Conservation (phyloP, 129 eudicot species). For the Tagetes patula region DNA sequence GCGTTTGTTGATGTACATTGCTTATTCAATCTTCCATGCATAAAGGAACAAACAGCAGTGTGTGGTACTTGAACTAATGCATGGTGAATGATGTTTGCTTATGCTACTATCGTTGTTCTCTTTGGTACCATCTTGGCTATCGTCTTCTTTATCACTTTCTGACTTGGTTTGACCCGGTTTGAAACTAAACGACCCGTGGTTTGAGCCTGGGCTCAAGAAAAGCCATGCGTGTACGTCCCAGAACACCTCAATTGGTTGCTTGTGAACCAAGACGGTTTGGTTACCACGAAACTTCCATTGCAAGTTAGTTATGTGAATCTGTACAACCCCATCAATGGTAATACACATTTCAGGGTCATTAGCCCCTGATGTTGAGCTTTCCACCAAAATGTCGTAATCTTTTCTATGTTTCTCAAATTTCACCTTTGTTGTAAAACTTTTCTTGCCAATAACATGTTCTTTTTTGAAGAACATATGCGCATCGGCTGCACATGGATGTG, state of each 20-base stretch:
- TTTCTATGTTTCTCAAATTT: slow-evolving; percentile 48
- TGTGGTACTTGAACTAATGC: slow-evolving; percentile 44
- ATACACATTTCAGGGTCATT: slow-evolving; percentile 94
- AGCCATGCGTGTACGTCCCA: slow-evolving; percentile 94
- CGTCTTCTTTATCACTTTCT: slow-evolving; percentile 44
- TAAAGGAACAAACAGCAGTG: slow-evolving; percentile 68
- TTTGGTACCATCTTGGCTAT: slow-evolving; percentile 45
- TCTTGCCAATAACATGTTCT: slow-evolving; percentile 75
- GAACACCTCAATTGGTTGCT: slow-evolving; percentile 68
- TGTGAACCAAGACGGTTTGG: slow-evolving; percentile 70
- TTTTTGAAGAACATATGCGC: slow-evolving; percentile 59
- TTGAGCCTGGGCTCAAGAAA: slow-evolving; percentile 60
- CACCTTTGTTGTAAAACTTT: slow-evolving; percentile 70
- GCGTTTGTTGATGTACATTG: neutral
- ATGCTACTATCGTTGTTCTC: slow-evolving; percentile 40
- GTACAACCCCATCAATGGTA: slow-evolving; percentile 72
- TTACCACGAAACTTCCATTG: slow-evolving; percentile 94
- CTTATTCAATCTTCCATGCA: slow-evolving; percentile 87
- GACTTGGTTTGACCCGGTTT: slow-evolving; percentile 51
- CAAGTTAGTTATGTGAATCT: slow-evolving; percentile 71
- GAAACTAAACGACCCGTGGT: slow-evolving; percentile 72
- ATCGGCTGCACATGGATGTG: slow-evolving; percentile 58
- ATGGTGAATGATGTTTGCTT: slow-evolving; percentile 50
- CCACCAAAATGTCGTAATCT: slow-evolving; percentile 74
- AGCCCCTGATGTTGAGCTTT: slow-evolving; percentile 58